These are phyloP conservation scores for Crithidia brevicula DNA, from an alignment of 208 protist genomes.

Conservation along the genomic window DNA sequence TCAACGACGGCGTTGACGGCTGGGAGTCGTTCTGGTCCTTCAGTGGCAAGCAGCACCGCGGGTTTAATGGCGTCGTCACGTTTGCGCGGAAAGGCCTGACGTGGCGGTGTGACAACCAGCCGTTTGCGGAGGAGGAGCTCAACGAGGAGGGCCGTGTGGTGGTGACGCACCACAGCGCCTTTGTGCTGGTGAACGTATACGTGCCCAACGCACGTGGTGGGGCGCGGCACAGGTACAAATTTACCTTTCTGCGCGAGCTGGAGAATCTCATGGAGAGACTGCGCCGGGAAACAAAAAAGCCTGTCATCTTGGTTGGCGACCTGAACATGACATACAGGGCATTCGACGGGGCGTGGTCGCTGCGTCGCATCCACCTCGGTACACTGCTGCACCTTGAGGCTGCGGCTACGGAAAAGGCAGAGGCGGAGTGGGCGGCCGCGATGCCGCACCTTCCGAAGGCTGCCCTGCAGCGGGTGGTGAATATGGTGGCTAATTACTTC, in stretches of 20 bases:
- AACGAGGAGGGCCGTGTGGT: conserved; percentile 86
- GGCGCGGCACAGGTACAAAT: conserved; percentile 57
- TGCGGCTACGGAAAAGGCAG: conserved; percentile 12
- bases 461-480: conserved; percentile 37
- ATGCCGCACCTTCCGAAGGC: conserved; percentile 38
- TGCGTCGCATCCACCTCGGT: conserved; percentile 67
- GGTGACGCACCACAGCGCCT: conserved; percentile 77
- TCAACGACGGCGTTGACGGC: conserved; percentile 47
- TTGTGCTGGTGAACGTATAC: conserved; percentile 89
- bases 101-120: conserved; percentile 57
- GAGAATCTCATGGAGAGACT: conserved; percentile 43
- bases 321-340: conserved; percentile 86
- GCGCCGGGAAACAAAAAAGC: conserved; percentile 51
- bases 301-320: conserved; percentile 82
- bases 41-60: conserved; percentile 65
- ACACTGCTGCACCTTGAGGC: conserved; percentile 35
- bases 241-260: conserved; percentile 58
- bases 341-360: conserved; percentile 72
- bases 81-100: conserved; percentile 82
- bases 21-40: conserved; percentile 91
- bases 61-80: conserved; percentile 89
- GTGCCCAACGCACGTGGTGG: conserved; percentile 84
- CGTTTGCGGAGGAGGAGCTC: conserved; percentile 68
- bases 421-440: conserved; percentile 38
- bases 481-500: conserved; percentile 42